Evolutionary conservation across 2,329 filamentous ascomycete genomes (phyloP).

Genomic region (Botrytis porri): DNA sequence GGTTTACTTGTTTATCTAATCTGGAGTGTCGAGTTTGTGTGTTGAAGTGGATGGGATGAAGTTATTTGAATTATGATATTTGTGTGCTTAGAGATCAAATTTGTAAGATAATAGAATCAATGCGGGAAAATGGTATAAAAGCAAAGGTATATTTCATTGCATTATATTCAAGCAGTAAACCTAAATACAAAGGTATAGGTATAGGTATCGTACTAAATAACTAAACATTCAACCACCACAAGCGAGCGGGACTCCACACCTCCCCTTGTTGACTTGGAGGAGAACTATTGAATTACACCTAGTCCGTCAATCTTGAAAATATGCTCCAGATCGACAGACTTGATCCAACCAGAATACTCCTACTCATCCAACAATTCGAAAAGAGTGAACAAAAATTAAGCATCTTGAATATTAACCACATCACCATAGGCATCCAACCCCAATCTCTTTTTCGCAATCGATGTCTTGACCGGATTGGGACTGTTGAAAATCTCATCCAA

Average conservation of each 20-base stretch:
- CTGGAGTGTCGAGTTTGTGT: no score
- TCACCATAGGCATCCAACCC: slow-evolving; percentile 33
- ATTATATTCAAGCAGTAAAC: not conserved
- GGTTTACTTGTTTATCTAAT: no score
- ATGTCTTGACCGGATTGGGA: slow-evolving; percentile 47
- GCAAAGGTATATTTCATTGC: not conserved
- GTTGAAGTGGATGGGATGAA: no score
- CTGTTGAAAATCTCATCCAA: slow-evolving; percentile 50
- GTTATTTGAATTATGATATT: no score
- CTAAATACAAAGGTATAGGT: not conserved
- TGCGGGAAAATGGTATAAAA: no score
- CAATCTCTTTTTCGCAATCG: slow-evolving; percentile 43
- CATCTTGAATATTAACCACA: slow-evolving; percentile 24
- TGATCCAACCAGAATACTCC: not conserved
- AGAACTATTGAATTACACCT: not conserved
- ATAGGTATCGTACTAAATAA: not conserved
- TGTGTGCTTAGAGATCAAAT: no score
- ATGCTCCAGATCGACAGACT: not conserved
- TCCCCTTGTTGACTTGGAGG: not conserved
- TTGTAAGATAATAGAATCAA: no score
- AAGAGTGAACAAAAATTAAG: not conserved
- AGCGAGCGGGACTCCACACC: not conserved
- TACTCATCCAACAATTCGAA: not conserved
- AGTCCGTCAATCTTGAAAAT: not conserved
- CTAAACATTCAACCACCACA: not conserved